phyloP scores from a whole-genome alignment of 2,329 filamentous ascomycete species.

The Aspergillus sp. region DNA sequence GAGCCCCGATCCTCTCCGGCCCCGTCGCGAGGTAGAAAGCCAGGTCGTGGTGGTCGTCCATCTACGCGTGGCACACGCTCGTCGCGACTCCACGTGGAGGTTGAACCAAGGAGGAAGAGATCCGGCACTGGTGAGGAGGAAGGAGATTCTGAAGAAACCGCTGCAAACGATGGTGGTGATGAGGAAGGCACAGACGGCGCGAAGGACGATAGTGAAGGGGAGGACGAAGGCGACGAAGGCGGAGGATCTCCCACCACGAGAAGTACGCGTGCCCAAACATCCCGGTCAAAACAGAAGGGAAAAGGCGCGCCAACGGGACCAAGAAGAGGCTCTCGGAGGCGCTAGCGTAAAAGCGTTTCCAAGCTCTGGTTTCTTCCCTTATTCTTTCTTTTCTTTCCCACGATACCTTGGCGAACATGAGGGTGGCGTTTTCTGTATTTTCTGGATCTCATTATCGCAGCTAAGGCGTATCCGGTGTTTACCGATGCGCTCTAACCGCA shows the following conservation, averaged over 20 bases:
- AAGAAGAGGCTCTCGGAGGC: conserved; percentile 37
- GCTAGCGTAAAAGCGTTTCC: conserved; percentile 19
- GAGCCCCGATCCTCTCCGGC: conserved; percentile 46
- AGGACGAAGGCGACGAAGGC: conserved; percentile 38
- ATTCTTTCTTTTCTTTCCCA: conserved; percentile 6
- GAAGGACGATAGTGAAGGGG: conserved; percentile 38
- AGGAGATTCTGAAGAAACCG: conserved; percentile 40
- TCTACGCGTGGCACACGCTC: conserved; percentile 38
- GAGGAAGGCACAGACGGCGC: conserved; percentile 38
- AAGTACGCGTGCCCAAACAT: conserved; percentile 37
- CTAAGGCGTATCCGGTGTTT: neutral
- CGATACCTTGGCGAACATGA: conserved; percentile 28
- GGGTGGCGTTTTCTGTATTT: conserved; percentile 16
- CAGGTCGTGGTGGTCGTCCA: conserved; percentile 34
- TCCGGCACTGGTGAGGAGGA: conserved; percentile 37
- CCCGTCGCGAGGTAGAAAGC: conserved; percentile 40
- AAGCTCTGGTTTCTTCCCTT: conserved; percentile 1
- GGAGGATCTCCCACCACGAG: conserved; percentile 36
- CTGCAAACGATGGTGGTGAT: conserved; percentile 37
- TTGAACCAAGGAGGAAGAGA: conserved; percentile 33
- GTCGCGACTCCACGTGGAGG: conserved; percentile 40
- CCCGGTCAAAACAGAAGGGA: conserved; percentile 37
- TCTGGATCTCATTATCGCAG: neutral
- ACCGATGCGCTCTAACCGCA: neutral
- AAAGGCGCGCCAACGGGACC: conserved; percentile 36